Evolutionary conservation across 306 rosid species (phyloP).

Genomic region (Canavalia gladiata): DNA sequence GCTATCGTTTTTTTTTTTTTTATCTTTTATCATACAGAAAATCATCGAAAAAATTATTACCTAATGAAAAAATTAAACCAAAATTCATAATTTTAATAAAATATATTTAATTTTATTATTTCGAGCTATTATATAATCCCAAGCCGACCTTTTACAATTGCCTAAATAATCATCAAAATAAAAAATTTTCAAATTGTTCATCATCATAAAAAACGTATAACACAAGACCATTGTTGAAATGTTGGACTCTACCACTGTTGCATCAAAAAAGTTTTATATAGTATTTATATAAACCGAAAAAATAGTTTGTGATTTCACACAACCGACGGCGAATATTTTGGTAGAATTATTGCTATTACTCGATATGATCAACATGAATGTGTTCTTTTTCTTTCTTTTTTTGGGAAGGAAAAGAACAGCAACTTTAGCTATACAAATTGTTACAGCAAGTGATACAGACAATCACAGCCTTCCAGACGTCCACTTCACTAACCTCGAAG

Average conservation of each 20-base stretch:
- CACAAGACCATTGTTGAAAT: neutral
- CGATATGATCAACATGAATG: slow-evolving; percentile 25
- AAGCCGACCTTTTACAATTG: neutral
- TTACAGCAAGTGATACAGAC: slow-evolving; percentile 14
- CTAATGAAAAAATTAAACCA: no score
- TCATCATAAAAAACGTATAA: no score
- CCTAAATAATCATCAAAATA: neutral
- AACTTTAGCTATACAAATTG: slow-evolving; percentile 45
- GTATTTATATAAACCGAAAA: neutral
- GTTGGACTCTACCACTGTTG: neutral
- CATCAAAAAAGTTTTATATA: neutral
- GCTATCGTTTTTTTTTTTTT: no score
- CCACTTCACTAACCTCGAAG: slow-evolving; percentile 57
- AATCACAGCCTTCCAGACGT: slow-evolving; percentile 1
- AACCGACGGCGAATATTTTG: neutral
- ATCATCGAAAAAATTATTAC: neutral
- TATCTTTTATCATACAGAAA: neutral
- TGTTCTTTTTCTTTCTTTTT: neutral
- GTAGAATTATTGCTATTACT: neutral
- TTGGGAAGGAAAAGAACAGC: slow-evolving; percentile 2
- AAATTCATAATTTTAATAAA: neutral
- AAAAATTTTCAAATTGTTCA: no score
- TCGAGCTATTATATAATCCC: neutral
- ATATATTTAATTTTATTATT: neutral
- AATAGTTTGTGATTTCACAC: slow-evolving; percentile 14